Base-by-base conservation (phyloP, 2,329 filamentous ascomycete species). In the Aspergillus ibericus region DNA sequence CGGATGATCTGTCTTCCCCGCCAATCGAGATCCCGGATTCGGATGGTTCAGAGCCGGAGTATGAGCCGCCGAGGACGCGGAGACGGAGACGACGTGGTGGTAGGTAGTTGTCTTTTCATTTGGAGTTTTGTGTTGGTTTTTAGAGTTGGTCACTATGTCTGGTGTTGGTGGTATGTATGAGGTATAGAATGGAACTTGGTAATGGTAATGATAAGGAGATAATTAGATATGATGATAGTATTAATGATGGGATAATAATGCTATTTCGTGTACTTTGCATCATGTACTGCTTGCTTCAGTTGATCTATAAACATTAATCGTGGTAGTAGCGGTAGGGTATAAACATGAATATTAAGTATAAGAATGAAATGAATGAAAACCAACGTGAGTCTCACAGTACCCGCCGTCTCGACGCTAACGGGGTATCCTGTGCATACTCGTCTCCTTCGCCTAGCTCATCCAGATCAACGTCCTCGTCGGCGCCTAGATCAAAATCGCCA, bases 401-500 rank as follows among this genome's bases (percentile, higher is more conserved):
- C 35, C 59, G 56, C 38, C 62, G 59, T 29, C 63, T 55, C 32
- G 63, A 58, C 51, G 60, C 53, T 53, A 59, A 62, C 18, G 70
- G 70, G 6, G 71, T 71, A 15, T 68, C 44, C 36, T 44, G 51
- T 6, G 18, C 36, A 22, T 29, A 22, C 34, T 15, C 34, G 16
- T 35, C 40, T 9, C 1, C 35, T 10, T 22, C 20, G 6, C 20
- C 67, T 13, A 53, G 32, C 12, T 57, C 61, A 36, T 60, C 65
- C 18, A 62, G 53, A 34, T 66, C 66, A 16, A 68, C 35, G 4
- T 64, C 66, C 47, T 40, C 53, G 29, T 36, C 55, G 4, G 38
- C 64, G 10, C 63, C 61, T 22, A 70, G 61, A 38, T 67, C 61
- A 36, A 66, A 65, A 20, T 63, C 59, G n/a, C 64, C 68, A 32